Base-by-base conservation (phyloP, 2,329 filamentous ascomycete genomes). In the Cercospora sp. region DNA sequence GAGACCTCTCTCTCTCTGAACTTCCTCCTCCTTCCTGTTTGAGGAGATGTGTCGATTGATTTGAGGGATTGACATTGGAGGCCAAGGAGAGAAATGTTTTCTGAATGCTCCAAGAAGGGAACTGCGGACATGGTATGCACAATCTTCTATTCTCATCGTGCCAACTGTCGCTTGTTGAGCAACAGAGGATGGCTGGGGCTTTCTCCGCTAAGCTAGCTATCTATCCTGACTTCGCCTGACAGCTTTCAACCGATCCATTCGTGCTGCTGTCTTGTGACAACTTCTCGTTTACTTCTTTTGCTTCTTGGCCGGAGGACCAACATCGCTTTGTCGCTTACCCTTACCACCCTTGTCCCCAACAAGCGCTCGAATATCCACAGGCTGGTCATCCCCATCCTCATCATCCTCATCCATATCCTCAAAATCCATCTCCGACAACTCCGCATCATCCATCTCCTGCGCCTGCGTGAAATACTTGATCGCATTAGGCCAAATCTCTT, bases 401-500 rank as follows among this genome's bases (percentile, higher is more conserved):
- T 82, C 84, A 78, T 81, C 78, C 30, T 80, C 79, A 28, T 80
- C 80, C 69, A 81, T 74, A 23, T 85, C 84, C 75, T 92, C 90
- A 72, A 92, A 90, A 71, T 94, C 90, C 53, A 87, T 78, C 68
- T 94, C 92, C 1, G 81, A 83, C 76, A 90, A 78, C 10, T 87
- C 86, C 61, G 93, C 65, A 26, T 68, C 66, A 5, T 62, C 90
- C 77, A 90, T 88, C 57, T 92, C 91, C 82, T 91, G 86, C 63
- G 86, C 89, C 88, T 78, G 73, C n/a, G 77, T 91, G 82, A 95
- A 98, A 82, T 95, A 96, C 80, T 91, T 92, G 79, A 97, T 90
- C 67, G 94, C 94, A 71, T 89, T 88, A 59, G 92, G 91, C 90
- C 91, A 97, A 63, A 98, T 83, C 74, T 98, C 94, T 78, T 98